Evolutionary conservation across 1,284 basidiomycete species (phyloP), one percentile per base, ranked within the genome.

Genomic region (Boletus sp.): DNA sequence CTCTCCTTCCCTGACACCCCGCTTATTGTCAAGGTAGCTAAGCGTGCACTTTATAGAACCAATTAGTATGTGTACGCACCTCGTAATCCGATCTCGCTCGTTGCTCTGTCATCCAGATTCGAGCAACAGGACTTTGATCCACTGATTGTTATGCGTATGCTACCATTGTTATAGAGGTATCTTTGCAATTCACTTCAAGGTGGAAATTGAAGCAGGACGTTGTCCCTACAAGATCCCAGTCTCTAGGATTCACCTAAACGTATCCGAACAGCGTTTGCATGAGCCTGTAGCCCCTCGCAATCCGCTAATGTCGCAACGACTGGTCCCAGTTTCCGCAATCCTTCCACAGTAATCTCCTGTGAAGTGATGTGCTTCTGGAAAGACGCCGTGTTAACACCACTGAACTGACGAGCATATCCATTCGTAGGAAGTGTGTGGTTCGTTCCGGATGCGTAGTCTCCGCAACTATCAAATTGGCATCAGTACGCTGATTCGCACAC

Each of bases 321-420:
- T 8, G 95, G 94, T 3, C 96, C 96, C 19, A 99, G 76, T 3
- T 66, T 74, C 56, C 75, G 73, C 45, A 99, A 73, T 6, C 96
- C 96, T 16, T 81, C 81, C 13, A 75, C 69, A 4, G 92, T 91
- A 23, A 99, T 80, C 62, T 94, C 88, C 67, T 99, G 96, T 8
- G 90, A 91, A 6, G 96, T 99, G 63, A 99, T 97, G 69, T 98
- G 90, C 71, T 99, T 99, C 70, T 98, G 94, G 85, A 99, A 99
- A 1, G 94, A 94, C 17, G 84, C 76, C 0, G 95, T 98, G 71
- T 96, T 98, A 58, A 99, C 96, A 14, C 96, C 96, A 56, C 91
- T 94, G 74, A 96, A 99, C 67, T 98, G 94, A 48, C 93, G 86
- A 13, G 96, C 96, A 64, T 94, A 98, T 17, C 94, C 94, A 61